These are phyloP conservation scores for Gaultheria prostrata DNA, from an alignment of 148 eudicot genomes.

Conservation along the genomic window DNA sequence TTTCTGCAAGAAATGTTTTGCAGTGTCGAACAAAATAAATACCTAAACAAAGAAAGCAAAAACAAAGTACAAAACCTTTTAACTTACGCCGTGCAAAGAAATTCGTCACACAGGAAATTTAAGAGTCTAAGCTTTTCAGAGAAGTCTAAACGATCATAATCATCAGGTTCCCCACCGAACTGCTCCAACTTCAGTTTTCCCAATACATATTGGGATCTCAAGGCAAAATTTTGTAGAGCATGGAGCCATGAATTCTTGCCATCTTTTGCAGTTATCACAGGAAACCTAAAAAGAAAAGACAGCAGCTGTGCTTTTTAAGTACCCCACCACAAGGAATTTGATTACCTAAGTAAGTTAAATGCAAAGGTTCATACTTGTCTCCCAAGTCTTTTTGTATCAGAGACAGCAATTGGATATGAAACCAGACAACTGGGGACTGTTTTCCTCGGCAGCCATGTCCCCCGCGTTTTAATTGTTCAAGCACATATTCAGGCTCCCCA, in stretches of 20 bases:
- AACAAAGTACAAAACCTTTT: constrained; percentile 1
- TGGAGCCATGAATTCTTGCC: constrained; percentile 54
- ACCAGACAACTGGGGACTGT: constrained; percentile 48
- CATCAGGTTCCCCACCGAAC: constrained; percentile 46
- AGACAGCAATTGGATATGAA: constrained; percentile 58
- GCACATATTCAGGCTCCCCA: constrained; percentile 60
- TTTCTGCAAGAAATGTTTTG: constrained; percentile 31
- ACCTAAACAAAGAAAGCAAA: not conserved
- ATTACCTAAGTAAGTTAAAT: not conserved
- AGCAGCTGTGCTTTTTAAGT: not conserved
- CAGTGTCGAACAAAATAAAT: not conserved
- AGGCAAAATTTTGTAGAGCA: constrained; percentile 42
- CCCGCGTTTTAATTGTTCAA: constrained; percentile 57
- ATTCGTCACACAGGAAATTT: constrained; percentile 75
- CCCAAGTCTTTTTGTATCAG: constrained; percentile 45
- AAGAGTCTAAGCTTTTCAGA: constrained; percentile 68
- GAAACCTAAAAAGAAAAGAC: constrained; percentile 29
- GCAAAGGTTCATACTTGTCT: constrained; percentile 36
- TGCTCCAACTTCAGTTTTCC: constrained; percentile 41
- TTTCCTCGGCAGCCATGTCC: constrained; percentile 53
- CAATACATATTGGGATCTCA: constrained; percentile 35
- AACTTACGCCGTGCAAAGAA: constrained; percentile 70
- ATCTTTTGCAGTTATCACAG: constrained; percentile 26
- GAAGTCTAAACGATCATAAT: constrained; percentile 55
- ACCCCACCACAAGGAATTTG: not conserved